phyloP scores from a whole-genome alignment of 441 rosid genomes.

The Capsella rubella region DNA sequence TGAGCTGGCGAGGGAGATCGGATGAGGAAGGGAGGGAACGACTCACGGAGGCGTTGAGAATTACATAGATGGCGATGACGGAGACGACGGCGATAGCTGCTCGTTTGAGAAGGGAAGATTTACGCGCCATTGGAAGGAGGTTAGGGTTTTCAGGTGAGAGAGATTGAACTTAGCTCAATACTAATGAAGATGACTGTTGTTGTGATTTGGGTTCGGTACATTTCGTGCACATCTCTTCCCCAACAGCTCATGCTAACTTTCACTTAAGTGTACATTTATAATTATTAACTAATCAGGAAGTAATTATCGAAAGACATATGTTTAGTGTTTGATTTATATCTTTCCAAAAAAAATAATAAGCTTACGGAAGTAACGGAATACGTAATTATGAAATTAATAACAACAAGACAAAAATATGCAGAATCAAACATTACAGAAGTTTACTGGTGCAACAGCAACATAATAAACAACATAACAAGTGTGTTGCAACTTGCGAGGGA shows the following conservation, averaged over 20 bases:
- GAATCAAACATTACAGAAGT: not conserved
- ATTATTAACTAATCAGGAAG: not conserved
- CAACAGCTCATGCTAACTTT: conserved; percentile 6
- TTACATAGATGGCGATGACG: too few species aligned
- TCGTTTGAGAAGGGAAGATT: conserved; percentile 70
- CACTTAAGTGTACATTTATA: not conserved
- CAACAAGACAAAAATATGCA: not conserved
- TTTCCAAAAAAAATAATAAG: too few species aligned
- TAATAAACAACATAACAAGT: conserved; percentile 15
- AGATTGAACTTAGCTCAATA: conserved; percentile 12
- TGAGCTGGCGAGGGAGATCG: too few species aligned
- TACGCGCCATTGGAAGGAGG: conserved; percentile 65
- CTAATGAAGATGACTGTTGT: conserved; percentile 29
- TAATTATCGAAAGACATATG: not conserved
- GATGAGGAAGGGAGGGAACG: too few species aligned
- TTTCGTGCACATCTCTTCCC: not conserved
- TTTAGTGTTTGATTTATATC: not conserved
- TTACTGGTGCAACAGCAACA: not conserved
- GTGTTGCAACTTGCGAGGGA: conserved; percentile 8
- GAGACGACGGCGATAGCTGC: conserved; percentile 51
- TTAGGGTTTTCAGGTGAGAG: conserved; percentile 38
- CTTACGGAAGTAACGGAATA: not conserved
- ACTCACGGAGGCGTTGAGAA: too few species aligned
- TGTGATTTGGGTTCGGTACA: conserved; percentile 15
- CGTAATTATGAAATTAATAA: not conserved